These are phyloP conservation scores for Solanum hybrid DNA, from an alignment of 305 asterid species.

Conservation along the genomic window DNA sequence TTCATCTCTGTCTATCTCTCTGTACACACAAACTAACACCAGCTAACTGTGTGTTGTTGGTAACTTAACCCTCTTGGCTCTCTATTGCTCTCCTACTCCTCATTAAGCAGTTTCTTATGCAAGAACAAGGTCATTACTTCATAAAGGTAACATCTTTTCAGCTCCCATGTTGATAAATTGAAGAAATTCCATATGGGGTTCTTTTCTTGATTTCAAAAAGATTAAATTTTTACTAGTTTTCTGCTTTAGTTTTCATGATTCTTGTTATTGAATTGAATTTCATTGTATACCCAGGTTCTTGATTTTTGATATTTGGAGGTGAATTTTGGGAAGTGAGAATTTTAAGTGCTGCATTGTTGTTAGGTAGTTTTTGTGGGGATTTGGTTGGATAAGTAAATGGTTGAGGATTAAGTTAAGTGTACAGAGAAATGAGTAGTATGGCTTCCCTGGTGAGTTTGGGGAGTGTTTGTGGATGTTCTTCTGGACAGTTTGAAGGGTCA, in stretches of 20 bases:
- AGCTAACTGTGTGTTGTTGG: neutral
- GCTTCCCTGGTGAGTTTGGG: conserved; percentile 96
- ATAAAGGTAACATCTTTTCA: conserved; percentile 17
- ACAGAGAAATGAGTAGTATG: conserved; percentile 55
- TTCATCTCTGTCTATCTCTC: neutral
- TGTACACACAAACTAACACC: neutral
- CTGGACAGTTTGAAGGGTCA: conserved; percentile 71
- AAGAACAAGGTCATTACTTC: neutral
- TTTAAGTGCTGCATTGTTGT: conserved; percentile 8
- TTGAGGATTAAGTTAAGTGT: conserved; percentile 19
- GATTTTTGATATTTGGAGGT: conserved; percentile 2
- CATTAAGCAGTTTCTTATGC: neutral
- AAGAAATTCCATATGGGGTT: neutral
- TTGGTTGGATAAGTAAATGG: conserved; percentile 29
- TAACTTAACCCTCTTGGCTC: neutral
- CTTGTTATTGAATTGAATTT: conserved; percentile 4
- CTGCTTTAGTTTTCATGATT: conserved; percentile 2
- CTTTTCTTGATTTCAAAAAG: neutral
- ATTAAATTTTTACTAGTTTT: neutral
- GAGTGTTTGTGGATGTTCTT: conserved; percentile 56
- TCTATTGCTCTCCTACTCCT: neutral
- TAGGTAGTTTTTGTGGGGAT: neutral
- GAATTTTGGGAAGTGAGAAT: conserved; percentile 1
- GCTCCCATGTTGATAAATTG: neutral
- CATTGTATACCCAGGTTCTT: conserved; percentile 11